These are phyloP conservation scores for Holtermanniella nyarrowii DNA, from an alignment of 768 basidiomycete genomes.

Conservation along the genomic window DNA sequence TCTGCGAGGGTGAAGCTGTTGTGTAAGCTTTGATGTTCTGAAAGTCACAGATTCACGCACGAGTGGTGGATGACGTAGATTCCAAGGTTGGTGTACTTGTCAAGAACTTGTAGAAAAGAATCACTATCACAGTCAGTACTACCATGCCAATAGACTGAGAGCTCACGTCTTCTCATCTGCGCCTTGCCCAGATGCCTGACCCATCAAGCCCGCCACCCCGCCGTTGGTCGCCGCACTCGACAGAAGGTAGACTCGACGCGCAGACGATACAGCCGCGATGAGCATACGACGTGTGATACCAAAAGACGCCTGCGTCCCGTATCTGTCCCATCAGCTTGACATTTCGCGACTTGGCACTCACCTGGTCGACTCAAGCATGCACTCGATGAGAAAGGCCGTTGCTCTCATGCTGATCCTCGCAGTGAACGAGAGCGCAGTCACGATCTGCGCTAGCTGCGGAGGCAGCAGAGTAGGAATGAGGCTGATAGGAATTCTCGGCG, in stretches of 20 bases:
- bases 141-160: not conserved
- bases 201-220: conserved; percentile 9
- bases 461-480: conserved; percentile 36
- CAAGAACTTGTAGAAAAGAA: conserved; percentile 37
- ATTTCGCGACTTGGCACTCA: not conserved
- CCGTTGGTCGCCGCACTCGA: conserved; percentile 25
- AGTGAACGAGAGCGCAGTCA: conserved; percentile 35
- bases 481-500: not conserved
- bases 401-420: conserved; percentile 32
- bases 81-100: conserved; percentile 42
- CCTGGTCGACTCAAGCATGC: conserved; percentile 35
- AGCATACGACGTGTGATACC: conserved; percentile 36
- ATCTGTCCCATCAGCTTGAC: conserved; percentile 1
- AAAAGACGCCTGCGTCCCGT: conserved; percentile 30
- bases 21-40: no score
- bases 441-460: conserved; percentile 34
- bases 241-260: conserved; percentile 36
- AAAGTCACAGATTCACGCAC: not conserved
- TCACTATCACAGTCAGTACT: conserved; percentile 10
- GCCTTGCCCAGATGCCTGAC: conserved; percentile 4
- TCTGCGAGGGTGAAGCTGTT: conserved; percentile 41
- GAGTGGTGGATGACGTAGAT: conserved; percentile 41
- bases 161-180: not conserved
- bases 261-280: conserved; percentile 38
- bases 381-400: conserved; percentile 37